Evolutionary conservation across 768 basidiomycete genomes (phyloP).

Genomic region (Boletales sp.): DNA sequence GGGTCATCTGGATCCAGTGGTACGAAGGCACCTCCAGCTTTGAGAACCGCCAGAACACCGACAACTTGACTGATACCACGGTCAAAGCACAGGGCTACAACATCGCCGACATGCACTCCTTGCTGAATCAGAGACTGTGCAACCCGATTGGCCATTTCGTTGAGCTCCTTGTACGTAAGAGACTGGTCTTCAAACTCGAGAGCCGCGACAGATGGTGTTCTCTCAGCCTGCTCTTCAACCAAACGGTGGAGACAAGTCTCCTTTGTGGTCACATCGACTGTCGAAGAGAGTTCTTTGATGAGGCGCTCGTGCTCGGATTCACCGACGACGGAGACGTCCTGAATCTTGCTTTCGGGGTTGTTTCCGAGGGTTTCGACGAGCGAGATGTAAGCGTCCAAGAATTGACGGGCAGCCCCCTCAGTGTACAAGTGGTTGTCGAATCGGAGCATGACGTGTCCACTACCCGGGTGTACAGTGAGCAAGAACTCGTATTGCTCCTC

Average conservation of each 20-base stretch:
- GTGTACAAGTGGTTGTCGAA: conserved; percentile 29
- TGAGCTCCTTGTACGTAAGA: conserved; percentile 31
- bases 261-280: conserved; percentile 4
- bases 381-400: conserved; percentile 28
- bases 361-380: conserved; percentile 24
- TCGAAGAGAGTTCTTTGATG: conserved; percentile 25
- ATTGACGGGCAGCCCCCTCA: conserved; percentile 26
- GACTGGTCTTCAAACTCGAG: conserved; percentile 28
- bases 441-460: conserved; percentile 24
- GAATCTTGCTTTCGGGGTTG: conserved; percentile 10
- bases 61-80: conserved; percentile 28
- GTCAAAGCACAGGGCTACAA: conserved; percentile 28
- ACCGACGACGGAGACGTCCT: conserved; percentile 16
- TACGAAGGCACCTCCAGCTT: conserved; percentile 27
- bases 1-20: conserved; percentile 29
- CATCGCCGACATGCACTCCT: conserved; percentile 23
- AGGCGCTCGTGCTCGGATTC: conserved; percentile 14
- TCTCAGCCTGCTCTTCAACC: conserved; percentile 16
- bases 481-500: conserved; percentile 23
- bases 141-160: conserved; percentile 30
- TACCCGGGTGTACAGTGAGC: conserved; percentile 24
- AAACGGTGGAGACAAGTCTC: conserved; percentile 19
- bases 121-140: conserved; percentile 25
- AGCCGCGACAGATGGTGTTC: conserved; percentile 19
- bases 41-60: conserved; percentile 30